phyloP scores from a whole-genome alignment of 108 stramenopile genomes.

The Nitzschia sp. region DNA sequence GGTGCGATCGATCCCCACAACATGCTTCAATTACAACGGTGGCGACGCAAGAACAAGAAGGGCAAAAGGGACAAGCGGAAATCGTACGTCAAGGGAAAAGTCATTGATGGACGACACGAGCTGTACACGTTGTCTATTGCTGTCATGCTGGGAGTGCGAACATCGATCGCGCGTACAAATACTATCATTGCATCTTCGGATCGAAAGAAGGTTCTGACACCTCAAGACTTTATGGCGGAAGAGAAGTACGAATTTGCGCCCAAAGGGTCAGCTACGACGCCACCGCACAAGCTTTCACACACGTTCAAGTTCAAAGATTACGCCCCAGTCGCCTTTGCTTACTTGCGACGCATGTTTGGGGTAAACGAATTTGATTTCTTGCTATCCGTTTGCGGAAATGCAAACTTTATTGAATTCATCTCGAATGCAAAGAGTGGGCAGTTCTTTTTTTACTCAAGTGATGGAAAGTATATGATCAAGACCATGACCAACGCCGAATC shows the following conservation, averaged over 20 bases:
- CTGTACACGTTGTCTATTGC: conserved; percentile 94
- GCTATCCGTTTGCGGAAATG: conserved; percentile 93
- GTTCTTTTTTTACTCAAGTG: conserved; percentile 99
- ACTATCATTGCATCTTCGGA: conserved; percentile 50
- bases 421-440: conserved; percentile 98
- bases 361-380: conserved; percentile 93
- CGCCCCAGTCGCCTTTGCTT: conserved; percentile 87
- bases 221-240: conserved; percentile 89
- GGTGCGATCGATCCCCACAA: conserved; percentile 56
- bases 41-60: conserved; percentile 43
- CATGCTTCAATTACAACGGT: conserved; percentile 41
- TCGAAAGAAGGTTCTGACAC: conserved; percentile 52
- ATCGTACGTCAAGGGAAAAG: conserved; percentile 87
- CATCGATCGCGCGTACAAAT: conserved; percentile 83
- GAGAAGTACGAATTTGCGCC: conserved; percentile 94
- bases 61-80: conserved; percentile 44
- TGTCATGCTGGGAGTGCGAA: conserved; percentile 96
- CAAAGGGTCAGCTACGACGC: conserved; percentile 83
- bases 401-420: conserved; percentile 98
- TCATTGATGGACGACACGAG: conserved; percentile 94
- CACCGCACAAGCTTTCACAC: conserved; percentile 92
- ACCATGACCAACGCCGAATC: conserved; percentile 97
- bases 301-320: conserved; percentile 99
- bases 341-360: conserved; percentile 88
- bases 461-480: conserved; percentile 98